Evolutionary conservation across 2,329 filamentous ascomycete genomes (phyloP), one percentile per base, ranked within the genome.

Genomic region (Beauveria asiatica): DNA sequence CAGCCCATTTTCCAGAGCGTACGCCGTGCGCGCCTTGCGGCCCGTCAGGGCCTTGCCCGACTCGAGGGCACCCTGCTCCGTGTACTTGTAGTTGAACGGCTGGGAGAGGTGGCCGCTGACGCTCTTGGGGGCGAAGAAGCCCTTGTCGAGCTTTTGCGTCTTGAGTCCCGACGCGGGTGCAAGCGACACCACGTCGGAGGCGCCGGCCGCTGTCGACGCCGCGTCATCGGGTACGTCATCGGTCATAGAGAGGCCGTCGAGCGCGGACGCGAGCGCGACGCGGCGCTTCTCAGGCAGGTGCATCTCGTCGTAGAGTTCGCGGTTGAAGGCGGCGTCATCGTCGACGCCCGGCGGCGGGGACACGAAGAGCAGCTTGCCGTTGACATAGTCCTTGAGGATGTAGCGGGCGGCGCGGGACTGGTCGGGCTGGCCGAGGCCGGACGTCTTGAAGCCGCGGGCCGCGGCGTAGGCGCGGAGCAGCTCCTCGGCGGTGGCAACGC

Each of bases 341-440:
- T 88, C 83, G 33, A 86, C 82, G 5, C 76, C 76, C 0, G 92
- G 92, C 0, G 94, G 94, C 5, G 94, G 92, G 68, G 93, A 87
- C 66, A 92, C 94, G 76, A 88, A 97, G 6, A 97, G 82, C 0
- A 99, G 83, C 76, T 97, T 97, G 64, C 94, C 94, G 71, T 88
- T 96, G 66, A 99, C 94, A 69, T 97, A 99, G 76, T 99, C 94
- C 73, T 99, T 99, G 27, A 99, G 82, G 17, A 99, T 82, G 66
- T 90, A 89, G 57, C 94, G 84, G 5, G 93, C 92, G 7, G 94
- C 94, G 67, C 94, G 84, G 1, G 92, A 95, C 77, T 96, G 92
- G 68, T 99, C 94, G 0, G 94, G 93, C 70, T 94, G 89, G 9
- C 94, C 93, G 39, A 90, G 83, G 68, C 94, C 94, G 58, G 89